Conservation (phyloP, 768 basidiomycete genomes). For the Naematelia aurantialba region DNA sequence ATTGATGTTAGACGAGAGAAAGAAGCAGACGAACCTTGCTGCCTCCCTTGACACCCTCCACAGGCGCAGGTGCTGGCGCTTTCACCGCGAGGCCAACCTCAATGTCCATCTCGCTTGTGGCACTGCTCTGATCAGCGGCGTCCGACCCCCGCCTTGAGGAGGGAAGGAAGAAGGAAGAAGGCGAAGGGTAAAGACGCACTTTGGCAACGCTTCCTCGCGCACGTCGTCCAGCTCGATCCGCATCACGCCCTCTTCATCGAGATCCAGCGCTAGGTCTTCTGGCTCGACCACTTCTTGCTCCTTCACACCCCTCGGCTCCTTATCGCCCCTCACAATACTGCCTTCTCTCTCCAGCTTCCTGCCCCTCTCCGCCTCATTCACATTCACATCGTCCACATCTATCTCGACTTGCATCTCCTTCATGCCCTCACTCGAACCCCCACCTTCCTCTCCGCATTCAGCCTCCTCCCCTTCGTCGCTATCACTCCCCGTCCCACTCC, state of each 20-base stretch:
- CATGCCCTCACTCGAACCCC: background rate
- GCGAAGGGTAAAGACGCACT: background rate
- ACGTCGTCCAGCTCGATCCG: constrained; percentile 20
- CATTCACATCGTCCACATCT: background rate
- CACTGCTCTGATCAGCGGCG: background rate
- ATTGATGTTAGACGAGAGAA: too few species aligned
- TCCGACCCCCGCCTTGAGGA: too few species aligned
- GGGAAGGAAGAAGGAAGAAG: background rate
- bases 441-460: background rate
- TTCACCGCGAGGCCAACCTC: constrained; percentile 2
- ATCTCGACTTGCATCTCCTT: background rate
- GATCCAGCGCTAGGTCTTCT: background rate
- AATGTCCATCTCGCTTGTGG: background rate
- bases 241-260: constrained; percentile 9
- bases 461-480: constrained; percentile 2
- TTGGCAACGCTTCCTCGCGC: constrained; percentile 13
- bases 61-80: too few species aligned
- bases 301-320: constrained; percentile 3
- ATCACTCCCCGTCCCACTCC: background rate
- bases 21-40: too few species aligned
- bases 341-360: background rate
- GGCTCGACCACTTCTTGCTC: constrained; percentile 2
- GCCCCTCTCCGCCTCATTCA: constrained; percentile 10
- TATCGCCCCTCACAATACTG: constrained; percentile 2
- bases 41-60: too few species aligned